Percentiles rank a stretch among this genome's conserved stretches.
phyloP scores from a whole-genome alignment of 2,329 filamentous ascomycete species.

The Xylaria sp. region DNA sequence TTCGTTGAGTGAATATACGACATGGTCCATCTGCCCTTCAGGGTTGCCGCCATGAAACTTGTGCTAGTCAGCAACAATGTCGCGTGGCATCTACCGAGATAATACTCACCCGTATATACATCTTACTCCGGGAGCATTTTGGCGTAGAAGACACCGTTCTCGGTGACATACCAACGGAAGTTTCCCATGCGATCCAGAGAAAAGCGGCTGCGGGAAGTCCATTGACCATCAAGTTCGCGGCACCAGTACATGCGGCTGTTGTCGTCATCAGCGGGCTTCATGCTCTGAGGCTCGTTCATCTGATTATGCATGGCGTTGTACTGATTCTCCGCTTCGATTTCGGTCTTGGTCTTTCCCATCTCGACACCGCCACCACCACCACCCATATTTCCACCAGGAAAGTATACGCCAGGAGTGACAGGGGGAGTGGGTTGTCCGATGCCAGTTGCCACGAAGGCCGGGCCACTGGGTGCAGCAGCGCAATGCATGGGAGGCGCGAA shows the following conservation, averaged over 20 bases:
- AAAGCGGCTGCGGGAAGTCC: constrained; percentile 67
- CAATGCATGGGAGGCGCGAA: constrained; percentile 24
- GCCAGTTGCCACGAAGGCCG: constrained; percentile 20
- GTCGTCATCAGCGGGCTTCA: constrained; percentile 70
- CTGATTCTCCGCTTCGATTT: constrained; percentile 59
- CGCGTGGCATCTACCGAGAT: neutral
- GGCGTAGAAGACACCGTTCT: constrained; percentile 70
- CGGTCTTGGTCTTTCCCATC: constrained; percentile 61
- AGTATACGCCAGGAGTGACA: constrained; percentile 6
- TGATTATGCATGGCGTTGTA: constrained; percentile 61
- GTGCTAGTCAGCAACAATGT: neutral
- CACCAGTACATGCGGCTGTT: constrained; percentile 69
- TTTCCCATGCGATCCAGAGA: constrained; percentile 68
- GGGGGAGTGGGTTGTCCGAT: constrained; percentile 27
- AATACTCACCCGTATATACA: constrained; percentile 33
- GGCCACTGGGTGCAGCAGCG: constrained; percentile 10
- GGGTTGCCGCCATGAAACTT: neutral
- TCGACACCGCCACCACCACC: constrained; percentile 28
- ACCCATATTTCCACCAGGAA: constrained; percentile 33
- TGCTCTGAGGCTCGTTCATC: constrained; percentile 68
- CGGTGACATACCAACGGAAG: constrained; percentile 68
- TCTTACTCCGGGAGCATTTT: constrained; percentile 59
- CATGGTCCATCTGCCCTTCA: neutral
- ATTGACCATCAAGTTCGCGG: constrained; percentile 69
- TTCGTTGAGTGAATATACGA: neutral